A percentile compares a stretch with the other conserved stretches of the same genome.
These are phyloP conservation scores for Kodamaea kakaduensis DNA, from an alignment of 805 yeast species.

Conservation along the genomic window DNA sequence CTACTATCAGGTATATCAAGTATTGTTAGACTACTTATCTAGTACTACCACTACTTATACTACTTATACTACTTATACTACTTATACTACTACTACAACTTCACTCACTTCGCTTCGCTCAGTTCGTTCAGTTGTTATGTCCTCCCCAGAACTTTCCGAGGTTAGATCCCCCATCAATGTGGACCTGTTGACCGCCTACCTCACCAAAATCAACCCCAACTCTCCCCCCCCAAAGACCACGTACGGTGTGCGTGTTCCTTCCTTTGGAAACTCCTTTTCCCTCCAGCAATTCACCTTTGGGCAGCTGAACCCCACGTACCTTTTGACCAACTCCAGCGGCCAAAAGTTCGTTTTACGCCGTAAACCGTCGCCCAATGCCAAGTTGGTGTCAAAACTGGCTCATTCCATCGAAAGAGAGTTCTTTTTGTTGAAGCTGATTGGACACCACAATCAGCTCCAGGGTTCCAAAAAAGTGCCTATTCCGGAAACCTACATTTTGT, in stretches of 20 bases:
- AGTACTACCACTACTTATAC: too few relatives aligned
- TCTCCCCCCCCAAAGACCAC: constrained; percentile 16
- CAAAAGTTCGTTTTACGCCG: constrained; percentile 48
- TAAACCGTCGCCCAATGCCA: constrained; percentile 50
- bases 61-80: too few relatives aligned
- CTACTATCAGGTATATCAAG: background rate
- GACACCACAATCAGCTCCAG: constrained; percentile 10
- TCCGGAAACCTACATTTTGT: constrained; percentile 48
- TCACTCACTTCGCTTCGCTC: background rate
- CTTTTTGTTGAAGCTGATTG: constrained; percentile 42
- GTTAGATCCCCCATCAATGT: constrained; percentile 33
- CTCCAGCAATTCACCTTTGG: constrained; percentile 57
- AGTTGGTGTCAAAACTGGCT: constrained; percentile 51
- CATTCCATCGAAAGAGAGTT: constrained; percentile 64
- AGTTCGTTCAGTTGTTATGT: constrained; percentile 6
- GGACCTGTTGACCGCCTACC: constrained; percentile 20
- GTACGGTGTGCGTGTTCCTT: constrained; percentile 22
- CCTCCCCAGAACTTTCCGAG: constrained; percentile 24
- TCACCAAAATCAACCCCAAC: constrained; percentile 10
- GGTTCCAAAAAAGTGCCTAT: constrained; percentile 41
- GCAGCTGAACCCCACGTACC: constrained; percentile 62
- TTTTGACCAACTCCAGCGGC: constrained; percentile 25
- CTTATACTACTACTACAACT: background rate
- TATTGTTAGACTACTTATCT: background rate
- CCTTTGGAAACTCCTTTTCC: constrained; percentile 15